Conservation (phyloP, 495 filamentous ascomycete species). For the Hypoxylon lienhwacheense region DNA sequence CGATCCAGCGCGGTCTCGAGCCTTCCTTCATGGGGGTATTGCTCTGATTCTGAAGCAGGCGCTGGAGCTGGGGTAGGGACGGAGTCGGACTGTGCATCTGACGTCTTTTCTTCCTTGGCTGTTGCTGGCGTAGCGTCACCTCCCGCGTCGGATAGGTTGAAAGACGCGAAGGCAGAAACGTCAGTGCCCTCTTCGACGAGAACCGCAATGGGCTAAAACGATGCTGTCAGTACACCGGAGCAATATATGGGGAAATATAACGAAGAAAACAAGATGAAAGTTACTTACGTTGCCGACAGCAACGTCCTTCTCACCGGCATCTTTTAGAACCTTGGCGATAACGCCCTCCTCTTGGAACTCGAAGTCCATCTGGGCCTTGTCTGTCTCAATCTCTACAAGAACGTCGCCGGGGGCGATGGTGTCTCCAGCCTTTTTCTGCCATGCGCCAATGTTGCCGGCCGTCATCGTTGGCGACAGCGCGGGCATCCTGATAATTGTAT, state of each 20-base stretch:
- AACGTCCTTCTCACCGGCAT: conserved; percentile 92
- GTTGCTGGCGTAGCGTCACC: conserved; percentile 68
- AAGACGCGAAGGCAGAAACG: conserved; percentile 81
- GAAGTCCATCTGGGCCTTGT: conserved; percentile 99
- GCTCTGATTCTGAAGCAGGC: conserved; percentile 61
- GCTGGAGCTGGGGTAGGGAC: conserved; percentile 62
- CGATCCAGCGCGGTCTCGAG: conserved; percentile 84
- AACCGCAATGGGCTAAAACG: conserved; percentile 84
- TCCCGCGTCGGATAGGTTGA: conserved; percentile 87
- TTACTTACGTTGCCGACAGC: conserved; percentile 87
- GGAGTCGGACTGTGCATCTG: conserved; percentile 59
- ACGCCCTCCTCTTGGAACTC: conserved; percentile 99
- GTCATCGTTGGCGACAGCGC: conserved; percentile 98
- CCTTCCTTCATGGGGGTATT: conserved; percentile 74
- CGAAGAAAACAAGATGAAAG: conserved; percentile 9
- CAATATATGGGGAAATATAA: conserved; percentile 26
- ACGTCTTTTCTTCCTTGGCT: conserved; percentile 61
- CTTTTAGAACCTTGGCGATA: conserved; percentile 91
- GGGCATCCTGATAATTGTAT: conserved; percentile 96
- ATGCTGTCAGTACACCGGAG: conserved; percentile 44
- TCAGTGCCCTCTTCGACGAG: conserved; percentile 90
- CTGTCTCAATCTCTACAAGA: conserved; percentile 99
- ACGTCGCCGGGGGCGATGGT: conserved; percentile 87
- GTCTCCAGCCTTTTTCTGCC: conserved; percentile 97
- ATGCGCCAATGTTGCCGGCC: conserved; percentile 91